Percentiles rank a stretch among this genome's conserved stretches.
Evolutionary conservation across 306 rosid genomes (phyloP).

Genomic region (Spatholobus suberectus): DNA sequence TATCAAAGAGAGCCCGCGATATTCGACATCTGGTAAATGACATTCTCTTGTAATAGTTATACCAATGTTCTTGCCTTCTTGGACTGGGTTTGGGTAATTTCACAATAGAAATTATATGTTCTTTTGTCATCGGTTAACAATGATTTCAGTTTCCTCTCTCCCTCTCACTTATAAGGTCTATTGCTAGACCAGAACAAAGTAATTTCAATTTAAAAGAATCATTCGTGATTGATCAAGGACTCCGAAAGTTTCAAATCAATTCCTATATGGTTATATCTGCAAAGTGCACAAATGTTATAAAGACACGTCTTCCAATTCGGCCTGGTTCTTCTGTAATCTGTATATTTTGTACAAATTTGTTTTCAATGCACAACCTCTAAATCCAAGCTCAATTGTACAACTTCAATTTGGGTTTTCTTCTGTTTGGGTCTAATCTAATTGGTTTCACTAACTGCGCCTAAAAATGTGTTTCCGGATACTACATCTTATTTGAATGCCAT

Average conservation of each 20-base stretch:
- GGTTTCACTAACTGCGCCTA: background rate
- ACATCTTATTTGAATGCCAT: no score
- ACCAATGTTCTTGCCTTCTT: background rate
- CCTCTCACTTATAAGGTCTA: background rate
- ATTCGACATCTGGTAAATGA: background rate
- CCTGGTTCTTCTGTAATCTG: no score
- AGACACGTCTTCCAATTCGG: background rate
- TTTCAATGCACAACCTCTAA: background rate
- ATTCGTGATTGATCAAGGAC: background rate
- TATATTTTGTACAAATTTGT: no score
- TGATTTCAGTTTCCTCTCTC: background rate
- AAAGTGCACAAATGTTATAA: background rate
- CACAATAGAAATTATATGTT: background rate
- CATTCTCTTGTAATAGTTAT: background rate
- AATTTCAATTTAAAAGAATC: background rate
- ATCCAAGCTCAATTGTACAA: background rate
- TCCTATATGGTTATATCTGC: background rate
- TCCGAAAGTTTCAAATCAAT: background rate
- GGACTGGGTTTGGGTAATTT: background rate
- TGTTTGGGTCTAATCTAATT: background rate
- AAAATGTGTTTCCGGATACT: background rate
- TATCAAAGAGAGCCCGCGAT: background rate
- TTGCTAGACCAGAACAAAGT: background rate
- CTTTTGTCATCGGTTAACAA: background rate
- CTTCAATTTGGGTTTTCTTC: background rate